Base-by-base conservation (phyloP, 2,329 filamentous ascomycete species). In the Aspergillus luchuensis region DNA sequence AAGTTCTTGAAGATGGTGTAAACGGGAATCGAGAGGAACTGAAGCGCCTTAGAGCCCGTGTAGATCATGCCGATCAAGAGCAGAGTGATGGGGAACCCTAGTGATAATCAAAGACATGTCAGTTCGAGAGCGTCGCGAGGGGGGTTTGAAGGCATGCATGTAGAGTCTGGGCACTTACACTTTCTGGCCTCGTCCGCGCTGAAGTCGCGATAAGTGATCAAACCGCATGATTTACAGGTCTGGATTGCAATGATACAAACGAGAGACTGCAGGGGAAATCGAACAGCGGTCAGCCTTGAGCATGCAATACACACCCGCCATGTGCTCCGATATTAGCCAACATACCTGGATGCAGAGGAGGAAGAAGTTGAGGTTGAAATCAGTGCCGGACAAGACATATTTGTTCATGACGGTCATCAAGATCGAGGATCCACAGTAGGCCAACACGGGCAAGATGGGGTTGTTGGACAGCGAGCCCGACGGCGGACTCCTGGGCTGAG, bases 1-100 rank as follows among this genome's bases (percentile, higher is more conserved):
- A 99, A 80, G 81, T 99, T 99, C 86, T 99, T 99, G 86, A 99
- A 99, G 76, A 99, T 99, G 58, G 95, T 99, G 81, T 99, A 99
- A 25, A 99, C 95, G 23, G 95, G 95, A 58, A 99, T 96, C 33
- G 93, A 97, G 63, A 99, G 90, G 79, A 89, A 98, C 79, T 97
- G 92, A 49, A 99, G 87, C 19, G 95, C 92, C 82, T 97, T 97
- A 72, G 91, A 95, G 72, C 92, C 89, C 58, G 95, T 98, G 81
- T 98, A 99, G 79, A 99, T 98, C 95, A 98, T 99, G 75, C 92
- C 93, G 74, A 98, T 95, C 66, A 99, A 88, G 63, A 98, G 90
- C 58, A 97, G 83, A 60, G 95, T 96, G 72, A 99, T 92, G 52
- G 95, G 95, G 73, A 98, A 97, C 95, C 93, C 92, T 96, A 70